A percentile compares a stretch with the other conserved stretches of the same genome.
These are phyloP conservation scores for Wickerhamomyces bisporus DNA, from an alignment of 805 yeast genomes.

Conservation along the genomic window DNA sequence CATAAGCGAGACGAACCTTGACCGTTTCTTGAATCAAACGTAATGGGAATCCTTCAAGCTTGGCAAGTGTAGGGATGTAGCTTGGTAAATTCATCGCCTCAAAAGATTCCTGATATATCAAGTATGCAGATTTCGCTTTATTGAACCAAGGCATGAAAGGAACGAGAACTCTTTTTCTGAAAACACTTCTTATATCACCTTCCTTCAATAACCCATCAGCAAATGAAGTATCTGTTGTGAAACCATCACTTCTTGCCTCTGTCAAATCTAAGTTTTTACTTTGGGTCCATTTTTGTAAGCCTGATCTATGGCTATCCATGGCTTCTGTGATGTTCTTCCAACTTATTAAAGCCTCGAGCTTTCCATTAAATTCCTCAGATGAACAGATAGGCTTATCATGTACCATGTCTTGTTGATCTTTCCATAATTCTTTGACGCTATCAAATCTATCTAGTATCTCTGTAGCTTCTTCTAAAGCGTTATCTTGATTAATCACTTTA, in stretches of 20 bases:
- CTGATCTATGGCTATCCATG: conserved; percentile 53
- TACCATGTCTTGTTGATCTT: conserved; percentile 70
- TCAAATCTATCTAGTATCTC: conserved; percentile 56
- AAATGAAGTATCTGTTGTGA: conserved; percentile 57
- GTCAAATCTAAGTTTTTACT: conserved; percentile 70
- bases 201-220: conserved; percentile 83
- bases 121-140: conserved; percentile 70
- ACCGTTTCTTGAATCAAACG: conserved; percentile 76
- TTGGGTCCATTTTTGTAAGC: conserved; percentile 77
- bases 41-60: conserved; percentile 70
- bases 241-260: conserved; percentile 29
- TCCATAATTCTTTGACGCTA: conserved; percentile 71
- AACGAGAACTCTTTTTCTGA: conserved; percentile 60
- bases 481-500: conserved; percentile 43
- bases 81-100: conserved; percentile 70
- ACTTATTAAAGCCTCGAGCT: conserved; percentile 73
- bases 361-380: conserved; percentile 53
- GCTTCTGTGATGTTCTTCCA: conserved; percentile 78
- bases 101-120: conserved; percentile 56
- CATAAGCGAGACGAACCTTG: conserved; percentile 66
- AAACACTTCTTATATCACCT: conserved; percentile 66
- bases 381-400: conserved; percentile 71
- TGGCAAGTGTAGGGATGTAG: conserved; percentile 58
- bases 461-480: conserved; percentile 47
- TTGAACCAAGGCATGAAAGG: conserved; percentile 77